Evolutionary conservation across 805 yeast genomes (phyloP), one percentile per base, ranked within the genome.

Genomic region (Blastobotrys peoriensis): DNA sequence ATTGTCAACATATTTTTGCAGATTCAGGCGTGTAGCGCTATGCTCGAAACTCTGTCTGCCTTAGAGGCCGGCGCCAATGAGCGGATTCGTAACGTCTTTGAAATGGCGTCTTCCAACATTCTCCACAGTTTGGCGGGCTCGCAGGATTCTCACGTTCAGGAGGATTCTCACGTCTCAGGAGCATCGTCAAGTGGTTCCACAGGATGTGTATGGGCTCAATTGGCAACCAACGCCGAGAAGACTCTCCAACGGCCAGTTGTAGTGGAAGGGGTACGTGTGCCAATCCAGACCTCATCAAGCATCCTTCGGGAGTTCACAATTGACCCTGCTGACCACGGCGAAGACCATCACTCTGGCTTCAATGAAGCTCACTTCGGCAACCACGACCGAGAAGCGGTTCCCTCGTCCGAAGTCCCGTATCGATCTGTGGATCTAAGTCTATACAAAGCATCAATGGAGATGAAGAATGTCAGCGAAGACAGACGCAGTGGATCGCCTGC

Each of bases 61-160:
- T 17, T 39, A 4, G 41, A 39, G 15, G 21, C 41, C 2, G 41
- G 41, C 4, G 18, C 41, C 9, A 39, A 39, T 18, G 41, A 39
- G 34, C 33, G 36, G 4, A 39, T 39, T 13, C 15, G 41, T 10
- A 39, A 39, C 20, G 41, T 39, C 15, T 39, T 39, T 28, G 41
- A 39, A 28, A 39, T 39, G 35, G 36, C 41, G 4, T 39, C 41
- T n/a, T 39, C 41, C 6, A 39, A 39, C 23, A 28, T 39, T 28
- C 41, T 39, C 16, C 41, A 39, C 23, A 39, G 21, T 18, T 22
- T 39, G 17, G 33, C 41, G 16, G 27, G 25, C 23, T 28, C 10
- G 10, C n/a, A n/a, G 5, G n/a, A n/a, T n/a, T 23, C 41, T 27
- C 15, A 10, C 17, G 6, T 39, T 3, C 35, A 25, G 15, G 36